phyloP scores from a whole-genome alignment of 164 flowering plant genomes.

The Warburgia ugandensis region DNA sequence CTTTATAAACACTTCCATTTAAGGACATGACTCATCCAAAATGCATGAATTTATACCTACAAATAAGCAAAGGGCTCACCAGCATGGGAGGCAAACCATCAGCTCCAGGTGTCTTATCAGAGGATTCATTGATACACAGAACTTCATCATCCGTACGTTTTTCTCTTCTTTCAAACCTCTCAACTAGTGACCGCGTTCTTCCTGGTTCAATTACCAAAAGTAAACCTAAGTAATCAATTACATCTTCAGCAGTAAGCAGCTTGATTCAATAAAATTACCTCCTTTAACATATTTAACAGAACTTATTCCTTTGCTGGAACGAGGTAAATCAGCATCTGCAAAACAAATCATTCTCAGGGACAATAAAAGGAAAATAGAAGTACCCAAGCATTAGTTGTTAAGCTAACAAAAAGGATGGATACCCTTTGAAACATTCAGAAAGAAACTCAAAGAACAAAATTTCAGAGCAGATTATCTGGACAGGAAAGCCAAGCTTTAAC shows the following conservation, averaged over 20 bases:
- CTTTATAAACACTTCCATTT: too few species aligned
- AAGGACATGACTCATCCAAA: too few species aligned
- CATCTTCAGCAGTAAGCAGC: background rate
- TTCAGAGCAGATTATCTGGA: too few species aligned
- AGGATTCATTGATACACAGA: conserved; percentile 15
- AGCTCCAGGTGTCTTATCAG: conserved; percentile 13
- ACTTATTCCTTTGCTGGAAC: conserved; percentile 19
- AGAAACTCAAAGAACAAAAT: too few species aligned
- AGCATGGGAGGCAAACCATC: conserved; percentile 15
- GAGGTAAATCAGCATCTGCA: conserved; percentile 35
- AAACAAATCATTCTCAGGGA: conserved; percentile 5
- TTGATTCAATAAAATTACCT: conserved; percentile 32
- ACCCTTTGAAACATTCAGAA: too few species aligned
- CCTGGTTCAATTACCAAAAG: conserved; percentile 55
- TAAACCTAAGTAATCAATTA: conserved; percentile 6
- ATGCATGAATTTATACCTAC: too few species aligned
- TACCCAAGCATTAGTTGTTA: too few species aligned
- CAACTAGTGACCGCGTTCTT: conserved; percentile 82
- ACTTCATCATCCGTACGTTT: conserved; percentile 22
- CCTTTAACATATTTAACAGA: conserved; percentile 55
- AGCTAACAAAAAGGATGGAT: too few species aligned
- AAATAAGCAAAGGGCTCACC: conserved; percentile 15
- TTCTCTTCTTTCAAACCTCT: conserved; percentile 78
- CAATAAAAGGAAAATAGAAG: too few species aligned
- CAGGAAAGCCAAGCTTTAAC: too few species aligned